Percentiles rank a stretch among this genome's conserved stretches.
phyloP scores from a whole-genome alignment of 768 basidiomycete genomes.

The Candolleomyces eurysporus region DNA sequence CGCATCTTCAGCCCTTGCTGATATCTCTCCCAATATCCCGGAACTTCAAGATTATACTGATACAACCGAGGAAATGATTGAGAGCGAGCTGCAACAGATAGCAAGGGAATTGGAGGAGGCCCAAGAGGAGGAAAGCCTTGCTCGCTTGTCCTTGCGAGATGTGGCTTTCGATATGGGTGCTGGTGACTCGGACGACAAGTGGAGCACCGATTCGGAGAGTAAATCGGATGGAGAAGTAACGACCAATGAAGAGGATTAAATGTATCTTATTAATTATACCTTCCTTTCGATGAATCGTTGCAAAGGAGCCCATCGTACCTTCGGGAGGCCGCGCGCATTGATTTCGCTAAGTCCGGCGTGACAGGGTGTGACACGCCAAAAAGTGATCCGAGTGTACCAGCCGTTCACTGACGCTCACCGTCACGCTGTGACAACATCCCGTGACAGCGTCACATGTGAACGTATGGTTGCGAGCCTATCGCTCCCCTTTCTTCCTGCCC shows the following conservation, averaged over 20 bases:
- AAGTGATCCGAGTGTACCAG: conserved; percentile 13
- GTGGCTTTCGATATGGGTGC: neutral
- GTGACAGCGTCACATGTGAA: neutral
- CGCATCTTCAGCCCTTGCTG: too few species aligned
- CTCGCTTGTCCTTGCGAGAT: neutral
- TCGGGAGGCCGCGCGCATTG: neutral
- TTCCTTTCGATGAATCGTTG: too few species aligned
- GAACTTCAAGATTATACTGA: too few species aligned
- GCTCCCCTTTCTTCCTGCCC: too few species aligned
- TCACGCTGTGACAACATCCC: neutral
- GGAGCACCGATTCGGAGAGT: neutral
- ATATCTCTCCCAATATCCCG: too few species aligned
- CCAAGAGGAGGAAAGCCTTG: neutral
- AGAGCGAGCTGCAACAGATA: neutral
- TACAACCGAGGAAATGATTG: neutral
- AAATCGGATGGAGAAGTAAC: neutral
- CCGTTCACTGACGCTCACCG: conserved; percentile 9
- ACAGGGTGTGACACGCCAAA: conserved; percentile 18
- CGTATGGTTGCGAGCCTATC: conserved; percentile 4
- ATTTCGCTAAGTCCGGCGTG: conserved; percentile 19
- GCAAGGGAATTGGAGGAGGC: neutral
- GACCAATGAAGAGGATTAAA: neutral
- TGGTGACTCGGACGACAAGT: neutral
- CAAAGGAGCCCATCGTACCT: neutral
- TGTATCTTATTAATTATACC: neutral